Percentiles rank a stretch among this genome's conserved stretches.
phyloP scores from a whole-genome alignment of 2,329 filamentous ascomycete species.

The Coniella lustricola region DNA sequence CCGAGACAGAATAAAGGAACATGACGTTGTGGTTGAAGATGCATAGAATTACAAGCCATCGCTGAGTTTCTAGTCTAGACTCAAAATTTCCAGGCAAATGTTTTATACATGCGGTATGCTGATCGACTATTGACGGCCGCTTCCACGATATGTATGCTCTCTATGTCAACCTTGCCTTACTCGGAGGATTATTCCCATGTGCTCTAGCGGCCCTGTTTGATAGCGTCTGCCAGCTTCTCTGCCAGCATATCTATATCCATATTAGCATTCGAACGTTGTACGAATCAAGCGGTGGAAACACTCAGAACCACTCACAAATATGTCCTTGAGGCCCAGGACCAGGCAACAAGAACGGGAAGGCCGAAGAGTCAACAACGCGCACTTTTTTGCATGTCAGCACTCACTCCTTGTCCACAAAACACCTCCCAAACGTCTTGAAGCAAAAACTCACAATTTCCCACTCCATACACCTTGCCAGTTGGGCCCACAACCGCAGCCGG shows the following conservation, averaged over 20 bases:
- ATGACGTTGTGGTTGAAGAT: no score
- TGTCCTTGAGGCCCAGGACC: constrained; percentile 7
- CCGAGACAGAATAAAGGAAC: no score
- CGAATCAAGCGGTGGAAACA: neutral
- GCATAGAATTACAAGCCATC: no score
- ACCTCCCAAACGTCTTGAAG: no score
- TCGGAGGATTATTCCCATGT: neutral
- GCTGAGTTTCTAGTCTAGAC: no score
- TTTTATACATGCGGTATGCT: no score
- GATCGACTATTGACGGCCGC: no score
- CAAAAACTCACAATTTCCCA: neutral
- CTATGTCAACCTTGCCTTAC: no score
- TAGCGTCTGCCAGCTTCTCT: constrained; percentile 11
- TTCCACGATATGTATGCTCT: no score
- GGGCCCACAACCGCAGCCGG: constrained; percentile 1
- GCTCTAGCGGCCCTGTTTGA: constrained; percentile 5
- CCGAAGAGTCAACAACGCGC: neutral
- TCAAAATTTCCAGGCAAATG: no score
- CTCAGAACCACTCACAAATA: neutral
- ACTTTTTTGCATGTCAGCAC: neutral
- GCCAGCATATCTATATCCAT: constrained; percentile 3
- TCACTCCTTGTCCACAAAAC: no score
- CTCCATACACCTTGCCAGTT: neutral
- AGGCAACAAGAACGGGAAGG: constrained; percentile 4
- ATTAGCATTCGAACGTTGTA: no score